Evolutionary conservation across 2,329 filamentous ascomycete species (phyloP), one percentile per base, ranked within the genome.

Genomic region (Fonsecaea erecta): DNA sequence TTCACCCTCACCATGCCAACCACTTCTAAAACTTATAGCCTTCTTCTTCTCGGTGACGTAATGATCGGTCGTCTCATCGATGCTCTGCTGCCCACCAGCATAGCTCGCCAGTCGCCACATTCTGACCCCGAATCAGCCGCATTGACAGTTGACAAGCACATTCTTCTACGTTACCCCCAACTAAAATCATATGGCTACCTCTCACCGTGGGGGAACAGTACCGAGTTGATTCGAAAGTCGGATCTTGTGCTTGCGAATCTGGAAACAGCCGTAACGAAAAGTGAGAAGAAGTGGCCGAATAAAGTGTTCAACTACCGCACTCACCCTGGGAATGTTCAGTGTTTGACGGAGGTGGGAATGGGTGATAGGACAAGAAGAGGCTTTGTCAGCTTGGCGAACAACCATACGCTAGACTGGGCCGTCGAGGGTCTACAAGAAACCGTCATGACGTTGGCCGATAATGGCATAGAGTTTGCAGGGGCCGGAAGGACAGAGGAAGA

Each of bases 41-140:
- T 77, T 54, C 72, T 73, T 59, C 73, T 76, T 64, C 65, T 74
- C 40, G 78, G 78, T 66, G 78, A 80, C 62, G 74, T 78, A n/a
- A 80, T 79, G 78, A 75, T 79, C 8, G 78, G 75, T 51, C 77
- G 78, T 2, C 75, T 79, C 9, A 71, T 79, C 65, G 78, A 79
- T 68, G 76, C 79, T 68, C 72, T 79, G 56, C 74, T 76, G 62
- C 74, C 75, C 16, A 68, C 69, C 2, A 62, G 59, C 18, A 62
- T 55, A 35, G 48, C 51, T 18, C 59, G 59, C 2, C 43, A 54
- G n/a, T 52, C 46, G 9, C 34, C 59, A 5, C 76, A 78, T 54
- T 71, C 77, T 67, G 43, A 73, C 61, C 73, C 73, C 54, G 64
- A 72, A 12, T 55, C 66, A 24, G 74, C 78, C 52, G 65, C 66